phyloP scores from a whole-genome alignment of 2,329 filamentous ascomycete genomes.

The Epichloe typhina region DNA sequence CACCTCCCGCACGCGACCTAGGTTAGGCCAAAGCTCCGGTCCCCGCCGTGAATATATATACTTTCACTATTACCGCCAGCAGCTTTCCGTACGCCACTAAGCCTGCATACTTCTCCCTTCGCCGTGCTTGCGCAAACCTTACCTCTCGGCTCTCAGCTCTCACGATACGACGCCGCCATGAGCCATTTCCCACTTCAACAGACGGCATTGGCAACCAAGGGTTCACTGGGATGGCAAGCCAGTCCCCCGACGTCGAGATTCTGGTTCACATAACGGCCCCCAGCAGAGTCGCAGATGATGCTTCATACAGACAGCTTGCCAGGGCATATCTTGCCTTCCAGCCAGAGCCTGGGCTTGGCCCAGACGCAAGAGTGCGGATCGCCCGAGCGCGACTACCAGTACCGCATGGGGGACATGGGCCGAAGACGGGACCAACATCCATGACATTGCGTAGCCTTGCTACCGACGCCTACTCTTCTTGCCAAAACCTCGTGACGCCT shows the following conservation, averaged over 20 bases:
- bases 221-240: conserved; percentile 13
- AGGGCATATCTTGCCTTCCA: conserved; percentile 37
- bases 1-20: background rate
- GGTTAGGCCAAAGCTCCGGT: background rate
- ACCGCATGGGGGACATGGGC: background rate
- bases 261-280: conserved; percentile 43
- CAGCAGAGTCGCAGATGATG: conserved; percentile 33
- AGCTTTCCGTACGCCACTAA: background rate
- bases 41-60: background rate
- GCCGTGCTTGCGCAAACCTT: background rate
- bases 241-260: conserved; percentile 31
- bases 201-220: background rate
- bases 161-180: conserved; percentile 4
- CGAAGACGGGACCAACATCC: background rate
- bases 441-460: background rate
- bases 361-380: background rate
- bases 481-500: conserved; percentile 5
- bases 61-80: background rate
- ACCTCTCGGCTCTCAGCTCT: background rate
- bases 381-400: background rate
- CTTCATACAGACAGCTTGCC: conserved; percentile 34
- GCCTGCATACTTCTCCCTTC: background rate
- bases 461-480: background rate
- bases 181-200: background rate
- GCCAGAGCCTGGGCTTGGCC: conserved; percentile 16